These are phyloP conservation scores for Saccharomycopsis fodiens DNA, from an alignment of 805 yeast genomes.

Conservation along the genomic window DNA sequence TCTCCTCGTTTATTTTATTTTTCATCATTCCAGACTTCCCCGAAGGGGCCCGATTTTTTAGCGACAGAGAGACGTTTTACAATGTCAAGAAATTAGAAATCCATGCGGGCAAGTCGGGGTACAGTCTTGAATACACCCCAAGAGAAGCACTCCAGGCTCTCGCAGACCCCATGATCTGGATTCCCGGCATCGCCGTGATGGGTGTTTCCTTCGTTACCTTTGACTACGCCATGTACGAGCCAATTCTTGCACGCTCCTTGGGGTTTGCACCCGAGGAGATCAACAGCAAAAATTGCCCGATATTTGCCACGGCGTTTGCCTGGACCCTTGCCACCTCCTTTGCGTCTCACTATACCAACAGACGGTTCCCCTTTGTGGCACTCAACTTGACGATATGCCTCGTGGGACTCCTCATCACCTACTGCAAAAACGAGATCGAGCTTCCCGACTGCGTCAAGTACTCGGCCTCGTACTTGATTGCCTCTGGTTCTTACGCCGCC, in stretches of 20 bases:
- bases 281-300: constrained; percentile 59
- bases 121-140: constrained; percentile 1
- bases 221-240: constrained; percentile 67
- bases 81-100: constrained; percentile 39
- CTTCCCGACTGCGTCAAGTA: neutral
- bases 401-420: constrained; percentile 30
- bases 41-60: constrained; percentile 40
- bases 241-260: constrained; percentile 51
- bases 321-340: constrained; percentile 42
- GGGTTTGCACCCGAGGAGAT: constrained; percentile 55
- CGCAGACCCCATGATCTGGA: constrained; percentile 50
- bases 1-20: constrained; percentile 26
- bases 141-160: constrained; percentile 30
- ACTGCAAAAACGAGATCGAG: constrained; percentile 14
- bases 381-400: constrained; percentile 31
- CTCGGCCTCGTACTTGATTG: neutral
- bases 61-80: constrained; percentile 33
- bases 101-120: constrained; percentile 35
- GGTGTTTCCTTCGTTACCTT: constrained; percentile 51
- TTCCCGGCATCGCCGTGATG: constrained; percentile 30
- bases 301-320: constrained; percentile 62
- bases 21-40: constrained; percentile 49
- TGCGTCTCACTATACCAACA: constrained; percentile 39
- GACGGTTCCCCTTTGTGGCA: constrained; percentile 26
- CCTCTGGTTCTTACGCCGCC: constrained; percentile 27